These are phyloP conservation scores for Macrophomina pseudophaseolina DNA, from an alignment of 2,329 filamentous ascomycete species.

Conservation along the genomic window DNA sequence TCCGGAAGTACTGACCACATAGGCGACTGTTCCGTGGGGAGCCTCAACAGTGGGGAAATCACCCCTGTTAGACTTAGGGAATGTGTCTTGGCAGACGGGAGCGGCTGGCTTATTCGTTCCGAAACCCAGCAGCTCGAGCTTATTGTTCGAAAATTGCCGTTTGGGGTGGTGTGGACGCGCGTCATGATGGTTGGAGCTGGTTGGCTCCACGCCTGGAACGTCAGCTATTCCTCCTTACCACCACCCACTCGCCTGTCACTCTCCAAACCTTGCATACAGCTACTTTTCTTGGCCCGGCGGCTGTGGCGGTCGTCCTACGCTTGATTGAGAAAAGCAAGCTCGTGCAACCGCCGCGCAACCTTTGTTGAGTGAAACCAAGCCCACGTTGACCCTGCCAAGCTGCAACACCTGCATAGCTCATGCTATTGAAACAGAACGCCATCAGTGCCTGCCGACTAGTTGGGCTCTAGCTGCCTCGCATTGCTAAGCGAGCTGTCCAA, in stretches of 20 bases:
- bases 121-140: slow-evolving; percentile 13
- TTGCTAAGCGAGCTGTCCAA: not conserved
- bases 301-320: not conserved
- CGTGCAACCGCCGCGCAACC: slow-evolving; percentile 2
- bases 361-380: not conserved
- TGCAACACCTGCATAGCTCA: slow-evolving; percentile 2
- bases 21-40: slow-evolving; percentile 7
- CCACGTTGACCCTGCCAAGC: slow-evolving; percentile 9
- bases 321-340: not conserved
- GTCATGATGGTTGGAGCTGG: slow-evolving; percentile 1
- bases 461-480: not conserved
- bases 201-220: slow-evolving; percentile 2
- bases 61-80: not conserved
- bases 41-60: slow-evolving; percentile 2
- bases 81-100: not conserved
- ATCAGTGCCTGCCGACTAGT: not conserved
- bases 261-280: slow-evolving; percentile 1
- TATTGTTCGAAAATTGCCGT: slow-evolving; percentile 6
- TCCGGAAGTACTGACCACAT: not conserved
- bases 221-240: not conserved
- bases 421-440: slow-evolving; percentile 4
- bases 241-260: slow-evolving; percentile 6
- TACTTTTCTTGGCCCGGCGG: not conserved
- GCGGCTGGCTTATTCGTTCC: not conserved
- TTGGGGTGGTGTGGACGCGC: slow-evolving; percentile 8